phyloP scores from a whole-genome alignment of 495 filamentous ascomycete genomes.

The Daldinia vernicosa region DNA sequence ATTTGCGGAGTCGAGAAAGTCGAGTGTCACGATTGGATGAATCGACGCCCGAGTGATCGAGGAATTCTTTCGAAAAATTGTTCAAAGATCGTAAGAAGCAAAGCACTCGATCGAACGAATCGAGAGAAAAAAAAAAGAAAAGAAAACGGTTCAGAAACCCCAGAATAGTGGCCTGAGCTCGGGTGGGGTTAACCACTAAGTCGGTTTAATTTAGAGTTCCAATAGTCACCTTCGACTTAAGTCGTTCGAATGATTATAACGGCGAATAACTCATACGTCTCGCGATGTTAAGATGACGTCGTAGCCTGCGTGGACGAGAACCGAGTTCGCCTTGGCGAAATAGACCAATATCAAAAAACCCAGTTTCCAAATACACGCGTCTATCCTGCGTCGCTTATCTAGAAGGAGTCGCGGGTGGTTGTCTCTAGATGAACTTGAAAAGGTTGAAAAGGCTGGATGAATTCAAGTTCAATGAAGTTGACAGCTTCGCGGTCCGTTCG shows the following conservation, averaged over 20 bases:
- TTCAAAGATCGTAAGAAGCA: background rate
- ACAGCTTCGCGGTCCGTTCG: slow-evolving; percentile 3
- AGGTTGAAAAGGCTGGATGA: background rate
- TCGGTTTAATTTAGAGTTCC: background rate
- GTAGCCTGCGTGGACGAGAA: background rate
- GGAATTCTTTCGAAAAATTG: background rate
- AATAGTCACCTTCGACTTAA: background rate
- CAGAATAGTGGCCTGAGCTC: background rate
- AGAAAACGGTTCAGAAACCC: background rate
- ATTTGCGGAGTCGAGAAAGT: background rate
- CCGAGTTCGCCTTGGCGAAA: background rate
- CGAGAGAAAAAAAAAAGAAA: too few species aligned
- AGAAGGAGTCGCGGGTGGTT: background rate
- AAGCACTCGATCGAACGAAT: background rate
- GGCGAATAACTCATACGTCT: background rate
- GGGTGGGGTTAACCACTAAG: background rate
- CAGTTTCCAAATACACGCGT: background rate
- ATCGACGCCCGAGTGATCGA: background rate
- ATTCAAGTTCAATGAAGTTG: slow-evolving; percentile 7
- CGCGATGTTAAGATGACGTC: slow-evolving; percentile 2
- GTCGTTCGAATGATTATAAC: background rate
- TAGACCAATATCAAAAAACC: background rate
- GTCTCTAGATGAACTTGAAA: background rate
- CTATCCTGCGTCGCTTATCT: background rate
- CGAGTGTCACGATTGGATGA: background rate